These are phyloP conservation scores for Anthostomella pinea DNA, from an alignment of 2,329 filamentous ascomycete genomes.

Conservation along the genomic window DNA sequence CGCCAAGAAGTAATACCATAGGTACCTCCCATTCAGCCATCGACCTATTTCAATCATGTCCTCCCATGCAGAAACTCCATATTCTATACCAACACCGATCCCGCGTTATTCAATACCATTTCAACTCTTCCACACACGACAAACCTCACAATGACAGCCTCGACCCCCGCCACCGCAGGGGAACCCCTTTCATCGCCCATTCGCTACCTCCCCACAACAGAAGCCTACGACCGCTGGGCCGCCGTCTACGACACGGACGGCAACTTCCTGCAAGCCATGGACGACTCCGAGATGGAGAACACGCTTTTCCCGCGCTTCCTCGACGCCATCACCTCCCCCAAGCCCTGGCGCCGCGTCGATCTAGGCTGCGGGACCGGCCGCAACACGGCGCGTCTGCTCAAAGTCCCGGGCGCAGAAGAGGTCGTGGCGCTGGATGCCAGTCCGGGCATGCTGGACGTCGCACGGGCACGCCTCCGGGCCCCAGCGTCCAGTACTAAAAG, in stretches of 20 bases:
- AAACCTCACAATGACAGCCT: no score
- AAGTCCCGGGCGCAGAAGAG: conserved; percentile 32
- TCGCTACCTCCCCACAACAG: conserved; percentile 32
- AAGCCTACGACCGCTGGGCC: conserved; percentile 35
- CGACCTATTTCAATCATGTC: no score
- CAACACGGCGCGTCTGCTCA: conserved; percentile 54
- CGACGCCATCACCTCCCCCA: conserved; percentile 24
- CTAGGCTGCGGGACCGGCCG: conserved; percentile 65
- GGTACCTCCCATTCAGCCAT: no score
- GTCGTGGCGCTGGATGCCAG: conserved; percentile 57
- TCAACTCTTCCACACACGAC: no score
- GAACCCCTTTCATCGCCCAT: conserved; percentile 16
- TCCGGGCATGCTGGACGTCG: conserved; percentile 54
- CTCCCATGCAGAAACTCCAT: no score
- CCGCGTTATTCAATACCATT: no score
- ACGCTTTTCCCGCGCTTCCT: conserved; percentile 49
- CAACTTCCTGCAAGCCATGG: conserved; percentile 64
- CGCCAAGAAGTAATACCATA: no score
- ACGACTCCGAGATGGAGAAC: conserved; percentile 55
- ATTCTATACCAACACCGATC: no score
- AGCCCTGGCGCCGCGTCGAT: conserved; percentile 49
- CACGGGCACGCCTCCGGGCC: conserved; percentile 37
- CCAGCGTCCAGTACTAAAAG: no score
- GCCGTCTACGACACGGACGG: conserved; percentile 61
- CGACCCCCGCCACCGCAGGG: no score